phyloP scores from a whole-genome alignment of 2,329 filamentous ascomycete genomes.

The Cryoendolithus antarcticus region DNA sequence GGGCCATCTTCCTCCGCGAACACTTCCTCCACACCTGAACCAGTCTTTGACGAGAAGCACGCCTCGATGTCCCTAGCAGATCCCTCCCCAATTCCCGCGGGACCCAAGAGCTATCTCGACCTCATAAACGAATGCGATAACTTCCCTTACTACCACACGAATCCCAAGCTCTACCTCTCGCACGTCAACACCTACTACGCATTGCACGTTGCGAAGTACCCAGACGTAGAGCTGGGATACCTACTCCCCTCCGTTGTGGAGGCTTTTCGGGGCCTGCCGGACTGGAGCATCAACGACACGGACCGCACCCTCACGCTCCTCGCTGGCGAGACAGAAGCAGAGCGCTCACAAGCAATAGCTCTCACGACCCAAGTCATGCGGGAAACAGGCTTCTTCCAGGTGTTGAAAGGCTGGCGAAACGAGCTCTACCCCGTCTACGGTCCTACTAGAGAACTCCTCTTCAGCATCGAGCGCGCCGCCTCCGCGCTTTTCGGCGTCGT shows the following conservation, averaged over 20 bases:
- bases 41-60: background rate
- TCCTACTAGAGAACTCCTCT: constrained; percentile 47
- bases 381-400: constrained; percentile 55
- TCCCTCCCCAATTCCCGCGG: constrained; percentile 17
- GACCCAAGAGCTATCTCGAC: constrained; percentile 38
- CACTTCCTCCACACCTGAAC: background rate
- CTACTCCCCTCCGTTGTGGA: constrained; percentile 50
- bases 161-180: constrained; percentile 43
- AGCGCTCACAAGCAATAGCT: constrained; percentile 47
- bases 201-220: constrained; percentile 55
- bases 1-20: constrained; percentile 1
- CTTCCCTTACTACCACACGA: constrained; percentile 61
- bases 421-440: constrained; percentile 70
- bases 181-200: constrained; percentile 40
- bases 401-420: constrained; percentile 67
- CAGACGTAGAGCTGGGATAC: constrained; percentile 49
- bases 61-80: constrained; percentile 12
- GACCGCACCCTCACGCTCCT: constrained; percentile 50
- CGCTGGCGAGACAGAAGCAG: constrained; percentile 43
- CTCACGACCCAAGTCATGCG: constrained; percentile 56
- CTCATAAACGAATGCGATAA: constrained; percentile 46
- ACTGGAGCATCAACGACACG: constrained; percentile 48
- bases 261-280: constrained; percentile 41
- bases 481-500: constrained; percentile 62
- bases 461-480: constrained; percentile 66